Percentiles rank a stretch among this genome's conserved stretches.
These are phyloP conservation scores for Coemansia sp. DNA, from an alignment of 192 early-diverging fungal genomes.

Conservation along the genomic window DNA sequence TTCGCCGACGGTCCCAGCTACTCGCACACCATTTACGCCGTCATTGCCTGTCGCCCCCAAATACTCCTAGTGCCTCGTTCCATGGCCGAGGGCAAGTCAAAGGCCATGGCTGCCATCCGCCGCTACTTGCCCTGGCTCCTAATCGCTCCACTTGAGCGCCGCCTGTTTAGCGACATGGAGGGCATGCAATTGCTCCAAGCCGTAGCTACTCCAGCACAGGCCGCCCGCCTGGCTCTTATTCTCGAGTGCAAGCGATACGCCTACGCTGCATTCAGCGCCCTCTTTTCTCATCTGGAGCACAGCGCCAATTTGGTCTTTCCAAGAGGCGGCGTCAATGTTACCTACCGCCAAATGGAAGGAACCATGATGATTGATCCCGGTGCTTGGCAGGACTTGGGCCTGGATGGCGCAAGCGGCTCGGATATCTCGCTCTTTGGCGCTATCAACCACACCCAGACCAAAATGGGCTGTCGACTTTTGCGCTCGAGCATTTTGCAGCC, in stretches of 20 bases:
- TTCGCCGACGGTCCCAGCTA: slow-evolving; percentile 47
- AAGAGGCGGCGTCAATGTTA: slow-evolving; percentile 19
- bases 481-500: slow-evolving; percentile 80
- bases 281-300: slow-evolving; percentile 31
- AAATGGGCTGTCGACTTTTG: slow-evolving; percentile 60
- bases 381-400: slow-evolving; percentile 37
- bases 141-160: slow-evolving; percentile 23
- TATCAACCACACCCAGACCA: slow-evolving; percentile 37
- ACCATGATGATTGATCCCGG: slow-evolving; percentile 52
- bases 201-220: slow-evolving; percentile 19
- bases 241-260: slow-evolving; percentile 42
- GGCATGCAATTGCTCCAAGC: slow-evolving; percentile 22
- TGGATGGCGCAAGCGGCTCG: slow-evolving; percentile 7
- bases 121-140: slow-evolving; percentile 46
- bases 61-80: slow-evolving; percentile 33
- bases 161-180: slow-evolving; percentile 26
- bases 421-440: slow-evolving; percentile 23
- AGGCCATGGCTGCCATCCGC: slow-evolving; percentile 44
- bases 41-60: slow-evolving; percentile 33
- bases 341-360: slow-evolving; percentile 44
- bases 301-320: slow-evolving; percentile 9
- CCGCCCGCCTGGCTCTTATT: slow-evolving; percentile 14
- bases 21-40: slow-evolving; percentile 45
- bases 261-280: slow-evolving; percentile 41
- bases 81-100: slow-evolving; percentile 44